Percentiles rank a stretch among this genome's conserved stretches.
Conservation (phyloP, 257 asterid species). For the Solanum peruvianum region DNA sequence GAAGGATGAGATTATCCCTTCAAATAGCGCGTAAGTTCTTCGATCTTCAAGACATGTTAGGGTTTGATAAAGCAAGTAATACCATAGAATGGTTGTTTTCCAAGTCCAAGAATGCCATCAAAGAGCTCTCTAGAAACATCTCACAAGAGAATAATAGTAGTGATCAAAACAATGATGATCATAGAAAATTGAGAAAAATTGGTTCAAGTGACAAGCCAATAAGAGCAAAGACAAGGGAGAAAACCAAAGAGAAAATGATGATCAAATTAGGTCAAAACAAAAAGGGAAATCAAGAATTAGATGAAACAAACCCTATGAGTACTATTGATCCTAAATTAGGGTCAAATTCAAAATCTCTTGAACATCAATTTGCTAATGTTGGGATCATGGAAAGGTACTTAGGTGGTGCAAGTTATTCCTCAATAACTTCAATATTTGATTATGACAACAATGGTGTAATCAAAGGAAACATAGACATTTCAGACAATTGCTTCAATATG, state of each 20-base stretch:
- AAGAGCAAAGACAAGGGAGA: slow-evolving; percentile 36
- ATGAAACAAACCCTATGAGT: slow-evolving; percentile 11
- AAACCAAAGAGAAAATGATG: slow-evolving; percentile 42
- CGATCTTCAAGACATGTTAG: slow-evolving; percentile 68
- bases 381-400: slow-evolving; percentile 33
- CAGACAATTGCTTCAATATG: slow-evolving; percentile 11
- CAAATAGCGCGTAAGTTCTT: slow-evolving; percentile 65
- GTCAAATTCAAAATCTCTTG: not conserved
- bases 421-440: slow-evolving; percentile 11
- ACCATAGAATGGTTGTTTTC: slow-evolving; percentile 68
- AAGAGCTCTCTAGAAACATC: slow-evolving; percentile 24
- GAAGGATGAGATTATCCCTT: slow-evolving; percentile 62
- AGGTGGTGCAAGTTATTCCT: slow-evolving; percentile 9
- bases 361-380: slow-evolving; percentile 21
- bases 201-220: slow-evolving; percentile 45
- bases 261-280: slow-evolving; percentile 24
- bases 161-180: not conserved
- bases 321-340: not conserved
- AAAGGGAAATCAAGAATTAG: not conserved
- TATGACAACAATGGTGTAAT: not conserved
- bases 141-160: slow-evolving; percentile 3
- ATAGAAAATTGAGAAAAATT: not conserved
- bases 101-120: slow-evolving; percentile 49
- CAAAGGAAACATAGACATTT: slow-evolving; percentile 10
- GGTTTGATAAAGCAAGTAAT: slow-evolving; percentile 65